These are phyloP conservation scores for Euphrasia confusa DNA, from an alignment of 257 asterid species.

Conservation along the genomic window DNA sequence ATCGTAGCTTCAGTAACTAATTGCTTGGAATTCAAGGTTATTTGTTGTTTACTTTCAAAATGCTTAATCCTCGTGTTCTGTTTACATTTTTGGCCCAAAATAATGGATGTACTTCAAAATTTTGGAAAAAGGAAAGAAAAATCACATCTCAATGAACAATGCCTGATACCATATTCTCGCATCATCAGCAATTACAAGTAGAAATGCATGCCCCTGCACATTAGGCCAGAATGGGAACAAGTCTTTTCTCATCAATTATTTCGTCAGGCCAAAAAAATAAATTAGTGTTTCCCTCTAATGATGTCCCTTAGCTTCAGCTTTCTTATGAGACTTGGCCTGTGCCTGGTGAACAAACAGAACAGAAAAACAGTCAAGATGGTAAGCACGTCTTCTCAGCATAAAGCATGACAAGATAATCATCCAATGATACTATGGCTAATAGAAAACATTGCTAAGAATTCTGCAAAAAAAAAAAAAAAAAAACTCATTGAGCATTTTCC, in stretches of 20 bases:
- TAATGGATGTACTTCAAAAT: not conserved
- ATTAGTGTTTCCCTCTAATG: constrained; percentile 39
- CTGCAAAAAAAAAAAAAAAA: no score
- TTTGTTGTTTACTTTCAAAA: not conserved
- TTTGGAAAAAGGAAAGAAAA: not conserved
- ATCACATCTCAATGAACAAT: not conserved
- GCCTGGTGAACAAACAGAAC: constrained; percentile 30
- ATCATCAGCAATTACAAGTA: constrained; percentile 22
- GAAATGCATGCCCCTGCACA: constrained; percentile 33
- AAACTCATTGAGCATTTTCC: no score
- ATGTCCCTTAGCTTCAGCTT: constrained; percentile 62
- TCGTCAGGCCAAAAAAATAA: constrained; percentile 24
- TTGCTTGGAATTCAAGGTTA: no score
- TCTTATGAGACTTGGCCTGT: constrained; percentile 65
- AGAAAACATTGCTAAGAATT: not conserved
- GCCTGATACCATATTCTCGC: constrained; percentile 10
- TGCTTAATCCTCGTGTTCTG: not conserved
- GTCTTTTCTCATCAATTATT: constrained; percentile 40
- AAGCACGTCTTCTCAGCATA: not conserved
- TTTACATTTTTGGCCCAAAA: not conserved
- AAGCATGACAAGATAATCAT: not conserved
- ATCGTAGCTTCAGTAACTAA: no score
- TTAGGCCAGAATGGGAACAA: constrained; percentile 33
- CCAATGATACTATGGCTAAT: not conserved
- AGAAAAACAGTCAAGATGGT: not conserved